Percentiles rank a stretch among this genome's conserved stretches.
Conservation (phyloP, 164 flowering plant genomes). For the Dillenia turbinata region DNA sequence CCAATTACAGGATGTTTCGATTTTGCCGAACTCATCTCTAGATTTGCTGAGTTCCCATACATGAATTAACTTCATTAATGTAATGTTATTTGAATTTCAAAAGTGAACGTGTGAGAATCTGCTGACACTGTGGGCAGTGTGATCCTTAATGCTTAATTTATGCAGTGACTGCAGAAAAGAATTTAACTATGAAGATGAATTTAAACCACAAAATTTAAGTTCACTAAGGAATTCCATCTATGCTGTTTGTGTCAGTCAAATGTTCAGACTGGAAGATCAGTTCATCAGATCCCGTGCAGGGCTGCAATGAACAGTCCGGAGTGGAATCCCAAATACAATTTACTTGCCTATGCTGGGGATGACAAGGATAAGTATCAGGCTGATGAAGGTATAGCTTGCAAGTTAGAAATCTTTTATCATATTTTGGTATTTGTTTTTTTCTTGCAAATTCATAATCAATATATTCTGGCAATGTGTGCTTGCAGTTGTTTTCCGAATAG, state of each 20-base stretch:
- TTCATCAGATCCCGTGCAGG: slow-evolving; percentile 90
- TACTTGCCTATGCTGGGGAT: slow-evolving; percentile 97
- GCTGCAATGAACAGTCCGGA: slow-evolving; percentile 99
- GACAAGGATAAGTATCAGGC: slow-evolving; percentile 92
- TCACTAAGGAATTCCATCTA: no score
- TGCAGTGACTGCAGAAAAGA: no score
- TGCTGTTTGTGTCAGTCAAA: slow-evolving; percentile 52
- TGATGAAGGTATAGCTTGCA: slow-evolving; percentile 66
- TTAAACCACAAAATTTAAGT: no score
- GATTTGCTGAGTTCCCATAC: no score
- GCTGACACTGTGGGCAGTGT: no score
- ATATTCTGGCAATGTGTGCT: background rate
- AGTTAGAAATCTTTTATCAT: background rate
- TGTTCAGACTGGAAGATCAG: slow-evolving; percentile 80
- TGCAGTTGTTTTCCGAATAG: slow-evolving; percentile 86
- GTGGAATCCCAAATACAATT: slow-evolving; percentile 92
- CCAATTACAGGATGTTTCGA: no score
- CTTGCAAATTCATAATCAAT: background rate
- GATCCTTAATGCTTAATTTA: no score
- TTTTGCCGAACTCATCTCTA: no score
- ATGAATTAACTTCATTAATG: no score
- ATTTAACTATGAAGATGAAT: no score
- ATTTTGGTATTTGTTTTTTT: background rate
- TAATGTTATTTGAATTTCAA: no score
- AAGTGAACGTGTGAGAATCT: no score